phyloP scores from a whole-genome alignment of 108 stramenopile genomes.

The Cyclotella kingstonii region DNA sequence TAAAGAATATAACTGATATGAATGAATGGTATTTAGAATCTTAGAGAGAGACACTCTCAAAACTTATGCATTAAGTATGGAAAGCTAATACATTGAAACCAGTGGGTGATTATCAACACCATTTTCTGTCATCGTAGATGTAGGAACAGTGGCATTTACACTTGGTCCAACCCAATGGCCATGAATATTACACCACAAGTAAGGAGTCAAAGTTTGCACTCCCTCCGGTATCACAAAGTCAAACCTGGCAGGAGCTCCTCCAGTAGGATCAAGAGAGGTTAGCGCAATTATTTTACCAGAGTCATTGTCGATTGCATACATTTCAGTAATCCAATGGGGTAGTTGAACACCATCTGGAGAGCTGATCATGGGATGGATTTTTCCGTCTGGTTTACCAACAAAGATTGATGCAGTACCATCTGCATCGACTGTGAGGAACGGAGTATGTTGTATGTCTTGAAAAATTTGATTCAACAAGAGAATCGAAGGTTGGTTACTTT shows the following conservation, averaged over 20 bases:
- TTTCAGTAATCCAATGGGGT: slow-evolving; percentile 37
- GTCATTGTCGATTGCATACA: slow-evolving; percentile 19
- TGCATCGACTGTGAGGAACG: slow-evolving; percentile 19
- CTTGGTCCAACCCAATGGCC: slow-evolving; percentile 19
- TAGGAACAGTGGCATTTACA: not conserved
- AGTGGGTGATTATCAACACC: too few species aligned
- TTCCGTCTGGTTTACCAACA: slow-evolving; percentile 14
- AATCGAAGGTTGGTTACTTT: not conserved
- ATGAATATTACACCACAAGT: slow-evolving; percentile 28
- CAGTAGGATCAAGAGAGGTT: slow-evolving; percentile 25
- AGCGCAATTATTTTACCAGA: slow-evolving; percentile 10
- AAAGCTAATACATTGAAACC: too few species aligned
- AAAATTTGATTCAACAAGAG: too few species aligned
- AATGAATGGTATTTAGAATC: too few species aligned
- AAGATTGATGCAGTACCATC: slow-evolving; percentile 18
- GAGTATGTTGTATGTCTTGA: slow-evolving; percentile 16
- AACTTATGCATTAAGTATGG: too few species aligned
- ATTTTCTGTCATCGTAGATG: too few species aligned
- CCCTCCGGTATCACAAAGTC: slow-evolving; percentile 8
- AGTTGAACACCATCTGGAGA: slow-evolving; percentile 10
- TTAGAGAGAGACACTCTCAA: too few species aligned
- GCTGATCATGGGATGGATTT: slow-evolving; percentile 26
- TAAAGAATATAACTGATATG: too few species aligned
- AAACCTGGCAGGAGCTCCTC: slow-evolving; percentile 11
- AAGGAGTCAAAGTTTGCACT: slow-evolving; percentile 3